A percentile compares a stretch with the other conserved stretches of the same genome.
Evolutionary conservation across 371 early-diverging fungal species (phyloP).

Genomic region (Nosema muscidifuracis): DNA sequence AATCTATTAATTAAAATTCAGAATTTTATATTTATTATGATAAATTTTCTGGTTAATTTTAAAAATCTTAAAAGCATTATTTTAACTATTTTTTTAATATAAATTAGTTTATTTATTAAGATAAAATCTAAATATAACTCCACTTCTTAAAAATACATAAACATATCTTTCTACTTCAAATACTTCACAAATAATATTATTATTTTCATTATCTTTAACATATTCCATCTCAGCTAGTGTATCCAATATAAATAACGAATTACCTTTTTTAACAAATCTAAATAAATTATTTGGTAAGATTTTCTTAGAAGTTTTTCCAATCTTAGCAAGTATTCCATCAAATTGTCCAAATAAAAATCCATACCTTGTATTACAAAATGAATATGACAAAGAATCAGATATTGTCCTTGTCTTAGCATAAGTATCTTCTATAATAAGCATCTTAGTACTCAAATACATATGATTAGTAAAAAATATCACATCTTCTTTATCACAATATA

Average conservation of each 20-base stretch:
- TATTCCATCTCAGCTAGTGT: not conserved
- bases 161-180: not conserved
- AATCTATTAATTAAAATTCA: no score
- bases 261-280: not conserved
- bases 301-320: not conserved
- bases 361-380: no score
- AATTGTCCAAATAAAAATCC: not conserved
- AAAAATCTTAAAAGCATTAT: no score
- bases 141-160: constrained; percentile 2
- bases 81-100: constrained; percentile 6
- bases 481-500: not conserved
- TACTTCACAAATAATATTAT: not conserved
- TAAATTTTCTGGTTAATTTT: no score
- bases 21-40: no score
- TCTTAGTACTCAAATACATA: not conserved
- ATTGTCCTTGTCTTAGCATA: not conserved
- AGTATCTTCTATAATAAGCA: not conserved
- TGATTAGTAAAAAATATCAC: not conserved
- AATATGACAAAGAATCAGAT: not conserved
- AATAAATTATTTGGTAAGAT: not conserved
- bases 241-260: not conserved
- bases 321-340: not conserved
- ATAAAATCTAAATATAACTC: not conserved
- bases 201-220: not conserved
- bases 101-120: not conserved